These are phyloP conservation scores for Metschnikowia rubicola DNA, from an alignment of 805 yeast species.

Conservation along the genomic window DNA sequence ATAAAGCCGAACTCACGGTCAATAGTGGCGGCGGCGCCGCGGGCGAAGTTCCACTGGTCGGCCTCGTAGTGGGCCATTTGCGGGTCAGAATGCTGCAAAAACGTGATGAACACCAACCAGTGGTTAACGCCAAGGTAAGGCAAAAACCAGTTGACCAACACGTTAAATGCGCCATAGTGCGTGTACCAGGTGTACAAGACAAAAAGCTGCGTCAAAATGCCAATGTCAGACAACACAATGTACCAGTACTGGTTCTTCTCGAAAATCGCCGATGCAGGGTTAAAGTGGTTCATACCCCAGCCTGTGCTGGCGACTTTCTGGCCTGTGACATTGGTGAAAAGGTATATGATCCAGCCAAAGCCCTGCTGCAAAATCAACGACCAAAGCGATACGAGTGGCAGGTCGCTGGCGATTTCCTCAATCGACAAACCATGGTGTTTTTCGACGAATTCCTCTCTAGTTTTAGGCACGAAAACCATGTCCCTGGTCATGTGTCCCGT, in stretches of 20 bases:
- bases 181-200: conserved; percentile 59
- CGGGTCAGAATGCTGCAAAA: conserved; percentile 79
- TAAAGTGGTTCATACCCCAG: conserved; percentile 61
- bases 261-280: conserved; percentile 70
- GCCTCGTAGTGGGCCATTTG: conserved; percentile 76
- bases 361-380: conserved; percentile 63
- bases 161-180: conserved; percentile 59
- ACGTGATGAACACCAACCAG: conserved; percentile 87
- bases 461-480: conserved; percentile 79
- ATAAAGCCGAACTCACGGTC: conserved; percentile 81
- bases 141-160: conserved; percentile 65
- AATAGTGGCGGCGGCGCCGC: conserved; percentile 88
- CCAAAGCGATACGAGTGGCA: conserved; percentile 64
- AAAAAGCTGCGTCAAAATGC: conserved; percentile 51
- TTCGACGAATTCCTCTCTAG: conserved; percentile 52
- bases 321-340: conserved; percentile 72
- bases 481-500: conserved; percentile 81
- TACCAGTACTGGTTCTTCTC: conserved; percentile 71
- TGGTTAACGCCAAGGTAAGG: conserved; percentile 83
- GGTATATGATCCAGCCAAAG: conserved; percentile 72
- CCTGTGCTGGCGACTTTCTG: conserved; percentile 50
- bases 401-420: conserved; percentile 64
- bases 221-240: conserved; percentile 70
- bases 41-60: conserved; percentile 75
- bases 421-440: conserved; percentile 35